Evolutionary conservation across 805 yeast genomes (phyloP), one percentile per base, ranked within the genome.

Genomic region (Nadsonia fulvescens): DNA sequence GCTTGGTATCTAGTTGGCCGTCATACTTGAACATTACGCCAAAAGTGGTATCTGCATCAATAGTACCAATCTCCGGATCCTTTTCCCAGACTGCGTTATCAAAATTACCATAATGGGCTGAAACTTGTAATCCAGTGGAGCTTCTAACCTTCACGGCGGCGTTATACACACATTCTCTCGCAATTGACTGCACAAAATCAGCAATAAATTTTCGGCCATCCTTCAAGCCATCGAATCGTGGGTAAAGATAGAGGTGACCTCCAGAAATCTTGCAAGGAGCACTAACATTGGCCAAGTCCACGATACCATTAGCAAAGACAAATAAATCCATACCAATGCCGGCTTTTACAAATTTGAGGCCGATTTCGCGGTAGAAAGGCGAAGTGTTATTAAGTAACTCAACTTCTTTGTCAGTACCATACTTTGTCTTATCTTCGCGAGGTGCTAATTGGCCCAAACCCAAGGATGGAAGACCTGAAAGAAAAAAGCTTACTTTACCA

Each of bases 141-240:
- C 83, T 74, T 36, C 98, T 74, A 14, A 82, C 64, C 42, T 82
- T 82, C 36, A 86, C 50, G 37, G 74, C 74, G 4, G 77, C 83
- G 46, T 78, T 89, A 39, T 75, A 75, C 4, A 91, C 96, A 9
- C 75, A 58, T 15, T 46, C 40, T 3, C 42, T 36, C 15, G 24
- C 25, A 22, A 35, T 23, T 5, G 69, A 54, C 18, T 56, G 51
- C n/a, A 58, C 54, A 35, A 75, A 55, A 14, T 75, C 76, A 22
- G 70, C 63, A 6, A 68, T 62, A 27, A 79, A 56, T 8, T 65
- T 57, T 12, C 66, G 47, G 13, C 78, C 82, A 47, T 89, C 94
- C 27, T 76, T 56, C 27, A 67, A 70, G 12, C 65, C 51, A 19
- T 62, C 56, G 49, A 76, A 86, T 35, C 68, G 61, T 7, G 75